Evolutionary conservation across 192 early-diverging fungal genomes (phyloP).

Genomic region (Coemansia asiatica): DNA sequence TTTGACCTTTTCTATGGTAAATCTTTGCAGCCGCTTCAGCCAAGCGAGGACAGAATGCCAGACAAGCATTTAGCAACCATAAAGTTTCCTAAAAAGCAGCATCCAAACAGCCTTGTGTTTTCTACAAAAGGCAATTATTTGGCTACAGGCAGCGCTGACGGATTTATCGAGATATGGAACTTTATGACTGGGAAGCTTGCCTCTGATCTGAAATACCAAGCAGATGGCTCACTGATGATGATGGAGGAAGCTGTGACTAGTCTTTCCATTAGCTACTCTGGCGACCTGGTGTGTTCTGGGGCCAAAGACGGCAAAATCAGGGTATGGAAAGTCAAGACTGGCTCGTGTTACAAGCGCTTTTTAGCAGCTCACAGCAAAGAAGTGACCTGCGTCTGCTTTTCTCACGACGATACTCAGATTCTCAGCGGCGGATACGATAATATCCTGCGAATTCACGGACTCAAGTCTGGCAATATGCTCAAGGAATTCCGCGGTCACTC

Average conservation of each 20-base stretch:
- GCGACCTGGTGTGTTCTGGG: slow-evolving; percentile 81
- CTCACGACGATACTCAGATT: slow-evolving; percentile 74
- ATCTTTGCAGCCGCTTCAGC: slow-evolving; percentile 56
- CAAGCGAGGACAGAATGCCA: slow-evolving; percentile 74
- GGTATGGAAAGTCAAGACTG: slow-evolving; percentile 82
- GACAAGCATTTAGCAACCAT: slow-evolving; percentile 73
- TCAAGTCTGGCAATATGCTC: slow-evolving; percentile 89
- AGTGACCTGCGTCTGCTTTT: slow-evolving; percentile 79
- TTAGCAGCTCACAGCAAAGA: slow-evolving; percentile 82
- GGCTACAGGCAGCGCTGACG: slow-evolving; percentile 87
- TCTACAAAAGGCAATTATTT: slow-evolving; percentile 81
- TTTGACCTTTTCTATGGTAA: slow-evolving; percentile 83
- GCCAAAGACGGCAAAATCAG: slow-evolving; percentile 82
- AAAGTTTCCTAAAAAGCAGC: slow-evolving; percentile 91
- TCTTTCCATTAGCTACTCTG: slow-evolving; percentile 71
- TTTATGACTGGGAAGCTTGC: slow-evolving; percentile 87
- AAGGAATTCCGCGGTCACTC: slow-evolving; percentile 92
- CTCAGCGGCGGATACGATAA: slow-evolving; percentile 80
- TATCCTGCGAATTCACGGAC: slow-evolving; percentile 79
- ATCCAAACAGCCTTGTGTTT: slow-evolving; percentile 74
- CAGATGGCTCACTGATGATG: slow-evolving; percentile 77
- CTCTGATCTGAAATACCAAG: slow-evolving; percentile 87
- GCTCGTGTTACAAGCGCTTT: slow-evolving; percentile 70
- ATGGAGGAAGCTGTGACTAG: slow-evolving; percentile 85
- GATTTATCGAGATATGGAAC: slow-evolving; percentile 97